Percentiles rank a stretch among this genome's conserved stretches.
phyloP scores from a whole-genome alignment of 208 protist genomes.

The Strigomonas galati region DNA sequence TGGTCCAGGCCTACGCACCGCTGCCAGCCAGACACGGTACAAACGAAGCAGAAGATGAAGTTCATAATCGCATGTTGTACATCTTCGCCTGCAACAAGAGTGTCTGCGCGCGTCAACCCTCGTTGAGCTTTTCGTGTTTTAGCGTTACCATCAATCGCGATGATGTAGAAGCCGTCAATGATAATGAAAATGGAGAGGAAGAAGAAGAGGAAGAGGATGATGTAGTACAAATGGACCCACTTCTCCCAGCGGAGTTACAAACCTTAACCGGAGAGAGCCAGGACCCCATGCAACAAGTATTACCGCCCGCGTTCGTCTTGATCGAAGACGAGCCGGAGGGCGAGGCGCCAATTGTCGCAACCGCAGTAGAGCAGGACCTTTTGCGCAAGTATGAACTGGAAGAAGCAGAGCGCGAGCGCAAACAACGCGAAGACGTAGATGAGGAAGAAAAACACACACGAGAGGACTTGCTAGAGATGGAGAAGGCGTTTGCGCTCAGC shows the following conservation, averaged over 20 bases:
- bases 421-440: constrained; percentile 17
- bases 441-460: constrained; percentile 28
- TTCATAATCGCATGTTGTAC: constrained; percentile 81
- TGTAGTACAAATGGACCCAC: constrained; percentile 29
- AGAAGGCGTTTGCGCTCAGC: constrained; percentile 60
- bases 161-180: constrained; percentile 18
- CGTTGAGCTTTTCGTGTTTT: constrained; percentile 15
- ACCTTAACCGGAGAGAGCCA: background rate
- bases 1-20: constrained; percentile 77
- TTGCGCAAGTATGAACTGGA: constrained; percentile 33
- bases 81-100: constrained; percentile 75
- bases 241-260: constrained; percentile 33
- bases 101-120: constrained; percentile 59
- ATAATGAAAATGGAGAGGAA: constrained; percentile 22
- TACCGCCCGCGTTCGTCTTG: constrained; percentile 67
- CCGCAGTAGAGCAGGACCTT: constrained; percentile 57
- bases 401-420: background rate
- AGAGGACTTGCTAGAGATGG: constrained; percentile 66
- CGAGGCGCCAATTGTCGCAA: constrained; percentile 46
- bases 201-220: constrained; percentile 22
- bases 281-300: constrained; percentile 10
- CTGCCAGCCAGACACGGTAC: constrained; percentile 22
- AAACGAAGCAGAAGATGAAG: background rate
- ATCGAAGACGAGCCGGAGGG: constrained; percentile 63
- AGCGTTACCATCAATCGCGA: constrained; percentile 30